phyloP scores from a whole-genome alignment of 371 early-diverging fungal genomes.

The Furculomyces boomerangus region DNA sequence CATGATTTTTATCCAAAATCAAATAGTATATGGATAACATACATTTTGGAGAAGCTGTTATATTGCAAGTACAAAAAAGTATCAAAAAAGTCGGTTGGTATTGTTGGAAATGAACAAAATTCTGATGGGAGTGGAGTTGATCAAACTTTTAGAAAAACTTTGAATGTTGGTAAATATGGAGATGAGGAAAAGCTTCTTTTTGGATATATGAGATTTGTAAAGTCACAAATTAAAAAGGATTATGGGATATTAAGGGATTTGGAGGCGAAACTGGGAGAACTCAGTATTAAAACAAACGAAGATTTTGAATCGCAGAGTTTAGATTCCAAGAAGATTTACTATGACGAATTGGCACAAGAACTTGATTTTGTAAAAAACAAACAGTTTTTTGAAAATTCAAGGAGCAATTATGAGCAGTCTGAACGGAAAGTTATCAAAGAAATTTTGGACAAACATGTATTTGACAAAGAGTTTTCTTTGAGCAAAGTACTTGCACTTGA shows the following conservation, averaged over 20 bases:
- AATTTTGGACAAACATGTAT: neutral
- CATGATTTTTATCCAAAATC: conserved; percentile 21
- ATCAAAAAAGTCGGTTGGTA: neutral
- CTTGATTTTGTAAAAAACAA: neutral
- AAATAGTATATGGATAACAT: conserved; percentile 9
- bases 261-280: neutral
- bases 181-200: neutral
- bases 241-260: no score
- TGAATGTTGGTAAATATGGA: neutral
- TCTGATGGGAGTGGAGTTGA: no score
- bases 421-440: neutral
- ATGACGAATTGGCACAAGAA: neutral
- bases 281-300: neutral
- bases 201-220: neutral
- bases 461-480: neutral
- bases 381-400: neutral
- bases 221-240: no score
- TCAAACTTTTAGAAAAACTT: no score
- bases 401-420: neutral
- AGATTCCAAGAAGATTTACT: neutral
- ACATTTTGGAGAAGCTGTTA: conserved; percentile 4
- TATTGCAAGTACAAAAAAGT: neutral
- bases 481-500: neutral
- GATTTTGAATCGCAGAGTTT: neutral
- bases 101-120: neutral